phyloP scores from a whole-genome alignment of 2,329 filamentous ascomycete species.

The Aspergillus versicolor region DNA sequence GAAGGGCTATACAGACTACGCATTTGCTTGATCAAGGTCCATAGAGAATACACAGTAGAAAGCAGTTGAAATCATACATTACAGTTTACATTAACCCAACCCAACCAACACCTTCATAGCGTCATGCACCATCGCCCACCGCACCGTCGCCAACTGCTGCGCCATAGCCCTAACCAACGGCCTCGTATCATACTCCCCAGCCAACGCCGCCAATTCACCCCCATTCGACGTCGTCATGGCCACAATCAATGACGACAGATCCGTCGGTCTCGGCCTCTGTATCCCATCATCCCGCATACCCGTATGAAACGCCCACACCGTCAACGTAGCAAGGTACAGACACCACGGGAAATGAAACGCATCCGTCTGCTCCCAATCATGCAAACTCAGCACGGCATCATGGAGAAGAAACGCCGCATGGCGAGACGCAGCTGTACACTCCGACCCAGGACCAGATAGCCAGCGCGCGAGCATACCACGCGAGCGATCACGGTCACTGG shows the following conservation, averaged over 20 bases:
- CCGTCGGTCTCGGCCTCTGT: conserved; percentile 40
- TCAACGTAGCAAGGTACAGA: conserved; percentile 59
- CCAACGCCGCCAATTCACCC: conserved; percentile 35
- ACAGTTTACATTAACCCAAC: not conserved
- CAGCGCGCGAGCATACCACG: conserved; percentile 32
- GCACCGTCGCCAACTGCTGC: conserved; percentile 54
- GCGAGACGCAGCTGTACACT: conserved; percentile 30
- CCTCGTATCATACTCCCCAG: conserved; percentile 51
- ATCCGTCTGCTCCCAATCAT: conserved; percentile 53
- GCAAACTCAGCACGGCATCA: conserved; percentile 50
- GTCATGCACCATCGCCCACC: conserved; percentile 64
- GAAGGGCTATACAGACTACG: conserved; percentile 42
- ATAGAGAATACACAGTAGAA: too few relatives aligned
- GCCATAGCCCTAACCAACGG: conserved; percentile 58
- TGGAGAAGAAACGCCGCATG: conserved; percentile 56
- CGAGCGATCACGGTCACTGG: conserved; percentile 50
- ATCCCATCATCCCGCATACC: conserved; percentile 27
- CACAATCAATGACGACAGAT: conserved; percentile 34
- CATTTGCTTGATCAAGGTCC: conserved; percentile 13
- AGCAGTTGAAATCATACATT: too few relatives aligned
- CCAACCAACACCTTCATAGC: conserved; percentile 56
- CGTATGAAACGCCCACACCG: conserved; percentile 60
- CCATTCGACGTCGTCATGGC: conserved; percentile 36
- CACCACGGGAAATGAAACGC: conserved; percentile 64
- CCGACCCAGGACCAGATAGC: conserved; percentile 16